phyloP scores from a whole-genome alignment of 306 rosid species.

The Clitoria ternatea region DNA sequence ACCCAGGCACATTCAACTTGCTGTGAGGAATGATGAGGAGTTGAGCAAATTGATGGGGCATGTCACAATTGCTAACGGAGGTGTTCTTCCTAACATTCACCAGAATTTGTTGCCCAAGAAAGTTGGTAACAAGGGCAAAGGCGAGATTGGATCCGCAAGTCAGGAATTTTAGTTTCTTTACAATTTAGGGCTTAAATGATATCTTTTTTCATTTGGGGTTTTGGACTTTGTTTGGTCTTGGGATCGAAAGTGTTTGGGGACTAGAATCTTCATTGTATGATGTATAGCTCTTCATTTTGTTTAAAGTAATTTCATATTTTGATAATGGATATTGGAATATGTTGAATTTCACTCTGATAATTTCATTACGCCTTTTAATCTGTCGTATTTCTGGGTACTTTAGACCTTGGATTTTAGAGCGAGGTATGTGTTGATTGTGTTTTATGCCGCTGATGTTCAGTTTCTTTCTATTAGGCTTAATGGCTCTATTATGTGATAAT shows the following conservation, averaged over 20 bases:
- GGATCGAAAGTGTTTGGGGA: neutral
- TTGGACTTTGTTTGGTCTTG: too few species aligned
- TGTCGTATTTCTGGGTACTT: too few species aligned
- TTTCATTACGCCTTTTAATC: too few species aligned
- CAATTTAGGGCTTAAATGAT: too few species aligned
- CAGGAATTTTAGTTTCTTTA: conserved; percentile 30
- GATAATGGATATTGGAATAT: too few species aligned
- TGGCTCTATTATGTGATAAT: too few species aligned
- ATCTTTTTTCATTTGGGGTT: too few species aligned
- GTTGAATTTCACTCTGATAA: too few species aligned
- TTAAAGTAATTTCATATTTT: neutral
- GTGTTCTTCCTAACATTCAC: conserved; percentile 60
- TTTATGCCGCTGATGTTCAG: too few species aligned
- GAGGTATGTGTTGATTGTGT: too few species aligned
- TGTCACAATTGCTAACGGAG: conserved; percentile 64
- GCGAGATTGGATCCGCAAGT: conserved; percentile 52
- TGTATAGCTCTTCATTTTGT: neutral
- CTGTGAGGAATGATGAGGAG: conserved; percentile 78
- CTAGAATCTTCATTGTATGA: neutral
- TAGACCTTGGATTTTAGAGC: too few species aligned
- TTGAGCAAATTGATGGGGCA: conserved; percentile 65
- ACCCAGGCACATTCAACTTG: conserved; percentile 77
- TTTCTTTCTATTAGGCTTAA: too few species aligned
- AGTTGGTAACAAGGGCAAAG: conserved; percentile 36
- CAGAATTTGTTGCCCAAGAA: conserved; percentile 63